phyloP scores from a whole-genome alignment of 106 monocot genomes.

The Dendrobium nobile region DNA sequence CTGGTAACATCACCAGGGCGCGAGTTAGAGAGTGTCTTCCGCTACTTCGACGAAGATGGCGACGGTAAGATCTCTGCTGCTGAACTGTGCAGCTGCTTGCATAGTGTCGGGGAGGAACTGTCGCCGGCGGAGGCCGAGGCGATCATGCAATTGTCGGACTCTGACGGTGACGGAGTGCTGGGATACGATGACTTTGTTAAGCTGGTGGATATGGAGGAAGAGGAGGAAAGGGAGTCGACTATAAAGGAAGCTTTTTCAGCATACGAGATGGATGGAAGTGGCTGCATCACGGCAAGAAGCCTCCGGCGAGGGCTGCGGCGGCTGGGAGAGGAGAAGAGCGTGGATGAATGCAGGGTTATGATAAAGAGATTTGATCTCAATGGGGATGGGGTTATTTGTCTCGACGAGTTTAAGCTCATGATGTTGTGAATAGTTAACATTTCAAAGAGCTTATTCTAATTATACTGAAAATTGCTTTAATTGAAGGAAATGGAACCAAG shows the following conservation, averaged over 20 bases:
- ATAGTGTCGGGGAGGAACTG: no score
- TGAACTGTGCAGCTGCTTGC: no score
- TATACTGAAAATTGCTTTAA: no score
- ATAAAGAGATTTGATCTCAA: constrained; percentile 17
- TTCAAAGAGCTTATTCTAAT: no score
- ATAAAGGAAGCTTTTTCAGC: constrained; percentile 12
- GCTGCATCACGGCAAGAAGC: constrained; percentile 19
- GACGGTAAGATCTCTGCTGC: no score
- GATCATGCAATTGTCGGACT: not conserved
- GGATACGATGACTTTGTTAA: constrained; percentile 4
- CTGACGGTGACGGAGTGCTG: no score
- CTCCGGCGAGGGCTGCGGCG: constrained; percentile 5
- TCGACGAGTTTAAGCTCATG: constrained; percentile 23
- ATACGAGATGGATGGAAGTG: constrained; percentile 13
- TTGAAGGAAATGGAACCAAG: no score
- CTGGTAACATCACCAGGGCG: not conserved
- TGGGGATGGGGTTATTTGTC: constrained; percentile 22
- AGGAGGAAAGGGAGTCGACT: constrained; percentile 7
- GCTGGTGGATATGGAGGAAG: constrained; percentile 5
- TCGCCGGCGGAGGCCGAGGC: no score
- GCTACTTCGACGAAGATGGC: no score
- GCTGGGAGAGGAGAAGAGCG: constrained; percentile 5
- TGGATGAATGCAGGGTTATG: constrained; percentile 20
- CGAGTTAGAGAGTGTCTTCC: no score
- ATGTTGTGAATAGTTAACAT: not conserved